Evolutionary conservation across 768 basidiomycete genomes (phyloP).

Genomic region (Dioszegia hungarica): DNA sequence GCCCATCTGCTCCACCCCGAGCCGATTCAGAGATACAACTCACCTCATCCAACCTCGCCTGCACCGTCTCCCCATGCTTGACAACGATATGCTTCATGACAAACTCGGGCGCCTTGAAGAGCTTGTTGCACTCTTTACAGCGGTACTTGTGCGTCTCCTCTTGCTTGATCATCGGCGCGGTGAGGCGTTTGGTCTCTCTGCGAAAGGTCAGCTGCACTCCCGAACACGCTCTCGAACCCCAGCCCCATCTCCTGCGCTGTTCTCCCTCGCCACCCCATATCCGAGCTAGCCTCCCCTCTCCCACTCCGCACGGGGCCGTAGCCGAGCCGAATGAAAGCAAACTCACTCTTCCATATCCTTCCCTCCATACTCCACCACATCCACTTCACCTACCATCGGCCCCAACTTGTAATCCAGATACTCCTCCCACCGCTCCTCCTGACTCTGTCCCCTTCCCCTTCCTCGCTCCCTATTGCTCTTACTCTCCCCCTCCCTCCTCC

Average conservation of each 20-base stretch:
- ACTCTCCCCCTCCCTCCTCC: constrained; percentile 35
- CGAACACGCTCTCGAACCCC: constrained; percentile 1
- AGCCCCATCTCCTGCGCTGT: no score
- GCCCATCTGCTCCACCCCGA: no score
- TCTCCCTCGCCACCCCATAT: no score
- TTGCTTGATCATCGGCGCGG: constrained; percentile 78
- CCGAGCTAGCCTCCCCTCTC: no score
- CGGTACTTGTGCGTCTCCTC: constrained; percentile 96
- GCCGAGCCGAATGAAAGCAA: no score
- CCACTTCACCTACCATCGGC: constrained; percentile 72
- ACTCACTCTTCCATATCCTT: constrained; percentile 83
- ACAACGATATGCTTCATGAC: constrained; percentile 96
- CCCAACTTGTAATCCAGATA: constrained; percentile 82
- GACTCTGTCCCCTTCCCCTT: constrained; percentile 6
- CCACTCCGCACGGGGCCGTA: no score
- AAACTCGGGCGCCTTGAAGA: constrained; percentile 95
- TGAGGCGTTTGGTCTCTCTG: constrained; percentile 75
- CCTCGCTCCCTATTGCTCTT: constrained; percentile 35
- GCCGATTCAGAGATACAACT: no score
- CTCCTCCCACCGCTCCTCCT: constrained; percentile 84
- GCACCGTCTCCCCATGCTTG: constrained; percentile 84
- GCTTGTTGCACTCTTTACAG: constrained; percentile 87
- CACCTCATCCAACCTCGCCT: constrained; percentile 73
- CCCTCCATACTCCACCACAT: constrained; percentile 82
- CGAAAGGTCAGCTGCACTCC: not conserved